Evolutionary conservation across 176 grass and related monocot genomes (phyloP), one percentile per base, ranked within the genome.

Genomic region (Raddia guianensis): DNA sequence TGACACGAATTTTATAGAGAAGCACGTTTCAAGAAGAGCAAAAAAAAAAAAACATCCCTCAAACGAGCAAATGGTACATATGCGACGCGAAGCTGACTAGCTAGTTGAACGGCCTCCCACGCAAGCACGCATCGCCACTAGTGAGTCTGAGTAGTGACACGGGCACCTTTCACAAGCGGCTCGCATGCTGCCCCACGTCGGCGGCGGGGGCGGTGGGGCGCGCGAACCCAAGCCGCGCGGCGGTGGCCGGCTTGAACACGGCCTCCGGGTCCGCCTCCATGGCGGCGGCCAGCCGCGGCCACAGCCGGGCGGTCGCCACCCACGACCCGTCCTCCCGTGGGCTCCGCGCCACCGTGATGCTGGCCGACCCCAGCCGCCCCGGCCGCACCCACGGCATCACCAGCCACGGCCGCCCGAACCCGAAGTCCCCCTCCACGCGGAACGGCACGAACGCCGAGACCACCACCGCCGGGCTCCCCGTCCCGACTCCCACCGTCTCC

Each of bases 301-400:
- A 97, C 66, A 97, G 18, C 70, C 83, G 81, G 21, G 90, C 80
- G 11, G 54, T 80, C 49, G 91, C 16, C 15, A 87, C 27, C 88
- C 82, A 93, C 8, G 93, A 87, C n/a, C 93, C 90, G 70, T 93
- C 93, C 5, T 73, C 86, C n/a, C 15, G 14, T 6, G 82, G 90
- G 75, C 63, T 86, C 73, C 83, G 68, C 8, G 80, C 37, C 65
- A 97, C 59, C 33, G 60, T 71, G 47, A 97, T 72, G 7, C 59
- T 18, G 15, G 87, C 86, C 2, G 90, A 86, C 0, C 86, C 88
- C 1, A 97, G 72, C 76, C 80, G 8, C 0, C 88, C 76, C 20
- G 76, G 85, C 12, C 90, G 72, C 6, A 93, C 11, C 80, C 88
- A 92, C 5, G 93, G 85, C 49, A 90, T 84, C 42, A 77, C 72